Percentiles rank a stretch among this genome's conserved stretches.
phyloP scores from a whole-genome alignment of 2,329 filamentous ascomycete genomes.

The Exophiala aquamarina region DNA sequence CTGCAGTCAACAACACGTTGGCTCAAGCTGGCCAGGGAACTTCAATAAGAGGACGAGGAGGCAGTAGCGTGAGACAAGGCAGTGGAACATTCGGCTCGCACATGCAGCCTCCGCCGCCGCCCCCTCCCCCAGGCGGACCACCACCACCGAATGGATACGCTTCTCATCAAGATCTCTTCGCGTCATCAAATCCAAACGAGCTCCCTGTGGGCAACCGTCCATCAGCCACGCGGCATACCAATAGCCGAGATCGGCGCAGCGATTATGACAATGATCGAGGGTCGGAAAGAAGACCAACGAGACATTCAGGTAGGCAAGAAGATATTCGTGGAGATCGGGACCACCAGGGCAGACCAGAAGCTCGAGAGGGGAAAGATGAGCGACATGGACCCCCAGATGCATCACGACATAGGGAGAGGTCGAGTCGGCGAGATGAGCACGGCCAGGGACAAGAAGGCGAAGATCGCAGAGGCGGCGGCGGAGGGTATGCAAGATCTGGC shows the following conservation, averaged over 20 bases:
- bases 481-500: constrained; percentile 20
- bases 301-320: constrained; percentile 24
- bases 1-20: constrained; percentile 47
- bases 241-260: constrained; percentile 17
- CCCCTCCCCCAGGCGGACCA: constrained; percentile 32
- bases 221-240: constrained; percentile 22
- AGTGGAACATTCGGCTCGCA: constrained; percentile 20
- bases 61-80: constrained; percentile 34
- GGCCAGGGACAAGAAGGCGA: constrained; percentile 16
- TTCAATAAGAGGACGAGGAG: constrained; percentile 41
- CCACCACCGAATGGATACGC: constrained; percentile 32
- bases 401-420: constrained; percentile 15
- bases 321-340: constrained; percentile 22
- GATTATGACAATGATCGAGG: constrained; percentile 20
- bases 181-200: constrained; percentile 26
- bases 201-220: constrained; percentile 28
- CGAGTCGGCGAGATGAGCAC: constrained; percentile 14
- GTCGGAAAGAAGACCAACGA: constrained; percentile 25
- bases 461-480: constrained; percentile 14
- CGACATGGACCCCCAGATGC: constrained; percentile 16
- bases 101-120: constrained; percentile 32
- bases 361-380: constrained; percentile 20
- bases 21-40: constrained; percentile 42
- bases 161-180: constrained; percentile 35
- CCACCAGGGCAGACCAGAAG: constrained; percentile 17